Percentiles rank a stretch among this genome's conserved stretches.
Evolutionary conservation across 129 eudicot genomes (phyloP).

Genomic region (Lactuca sativa): DNA sequence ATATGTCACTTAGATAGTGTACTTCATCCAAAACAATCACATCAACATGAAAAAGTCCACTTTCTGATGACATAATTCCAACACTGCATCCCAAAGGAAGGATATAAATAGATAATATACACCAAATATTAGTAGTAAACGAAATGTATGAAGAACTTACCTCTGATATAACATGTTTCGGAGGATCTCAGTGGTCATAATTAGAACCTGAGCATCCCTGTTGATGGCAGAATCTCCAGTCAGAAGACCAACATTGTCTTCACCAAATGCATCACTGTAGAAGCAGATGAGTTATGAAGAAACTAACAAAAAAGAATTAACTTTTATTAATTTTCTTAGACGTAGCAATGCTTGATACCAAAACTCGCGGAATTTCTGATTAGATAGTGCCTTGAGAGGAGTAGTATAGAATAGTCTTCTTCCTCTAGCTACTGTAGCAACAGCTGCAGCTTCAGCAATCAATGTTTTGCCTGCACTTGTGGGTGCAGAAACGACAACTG

Average conservation of each 20-base stretch:
- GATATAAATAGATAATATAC: not conserved
- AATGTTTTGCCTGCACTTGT: slow-evolving; percentile 98
- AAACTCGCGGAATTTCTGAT: slow-evolving; percentile 97
- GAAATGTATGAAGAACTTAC: slow-evolving; percentile 28
- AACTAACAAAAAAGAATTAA: not conserved
- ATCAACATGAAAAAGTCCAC: slow-evolving; percentile 86
- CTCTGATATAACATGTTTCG: slow-evolving; percentile 97
- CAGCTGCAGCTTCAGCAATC: slow-evolving; percentile 98
- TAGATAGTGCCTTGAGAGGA: slow-evolving; percentile 95
- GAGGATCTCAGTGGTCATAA: slow-evolving; percentile 97
- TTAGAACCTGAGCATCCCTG: slow-evolving; percentile 88
- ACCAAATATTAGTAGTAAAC: slow-evolving; percentile 2
- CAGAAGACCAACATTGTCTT: slow-evolving; percentile 88
- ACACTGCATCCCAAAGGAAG: slow-evolving; percentile 61
- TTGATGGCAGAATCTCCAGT: slow-evolving; percentile 96
- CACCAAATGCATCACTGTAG: slow-evolving; percentile 89
- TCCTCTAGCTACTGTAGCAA: slow-evolving; percentile 88
- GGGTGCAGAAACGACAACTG: slow-evolving; percentile 98
- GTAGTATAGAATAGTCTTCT: slow-evolving; percentile 92
- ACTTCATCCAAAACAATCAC: slow-evolving; percentile 99
- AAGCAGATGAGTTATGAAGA: slow-evolving; percentile 17
- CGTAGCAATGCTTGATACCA: slow-evolving; percentile 44
- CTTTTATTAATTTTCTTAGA: slow-evolving; percentile 8
- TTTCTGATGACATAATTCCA: slow-evolving; percentile 76
- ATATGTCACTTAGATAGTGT: slow-evolving; percentile 94